Base-by-base conservation (phyloP, 2,329 filamentous ascomycete species). In the Cordyceps tenuipes region DNA sequence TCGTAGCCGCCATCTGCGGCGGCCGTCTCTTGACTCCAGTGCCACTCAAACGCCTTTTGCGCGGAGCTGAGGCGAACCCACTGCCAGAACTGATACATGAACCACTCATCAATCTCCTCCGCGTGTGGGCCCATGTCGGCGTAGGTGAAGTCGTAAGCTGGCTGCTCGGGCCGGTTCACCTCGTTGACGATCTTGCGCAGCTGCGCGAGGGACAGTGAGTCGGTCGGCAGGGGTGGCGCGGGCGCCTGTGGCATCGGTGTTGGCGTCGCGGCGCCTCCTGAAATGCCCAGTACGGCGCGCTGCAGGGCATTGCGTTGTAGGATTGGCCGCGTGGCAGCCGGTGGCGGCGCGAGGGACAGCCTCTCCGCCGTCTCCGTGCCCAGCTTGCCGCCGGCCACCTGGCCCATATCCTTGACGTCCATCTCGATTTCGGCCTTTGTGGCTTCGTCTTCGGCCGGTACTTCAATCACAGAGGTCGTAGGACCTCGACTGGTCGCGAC, bases 51-150 rank as follows among this genome's bases (percentile, higher is more conserved):
- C 2, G 87, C 85, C 43, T 84, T 80, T 68, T 90, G 89, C 21
- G 89, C 87, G 57, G 86, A 83, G 57, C 89, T 82, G 53, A 97
- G 78, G 68, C 92, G 87, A 51, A 87, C 82, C 75, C 90, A 89
- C 70, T 97, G 92, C 73, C 89, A 89, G 63, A 91, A 86, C 66
- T 89, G 88, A 74, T 97, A 97, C 57, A 88, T 86, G 73, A 99
- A 99, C 94, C 94, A 99, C 75, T 99, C 94, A 70, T 97, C 91
- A 52, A 99, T 80, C 77, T 99, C 94, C 64, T 94, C 90, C 19
- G 89, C 85, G 66, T 96, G 87, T 0, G 84, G 77, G 23, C 87
- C 86, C 60, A 82, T 82, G 72, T 93, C 89, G 29, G 82, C 77
- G 75, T 93, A 93, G 64, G 83, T 83, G 71, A 96, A 99, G 62